Evolutionary conservation across 148 eudicot species (phyloP).

Genomic region (Diospyros lotus): DNA sequence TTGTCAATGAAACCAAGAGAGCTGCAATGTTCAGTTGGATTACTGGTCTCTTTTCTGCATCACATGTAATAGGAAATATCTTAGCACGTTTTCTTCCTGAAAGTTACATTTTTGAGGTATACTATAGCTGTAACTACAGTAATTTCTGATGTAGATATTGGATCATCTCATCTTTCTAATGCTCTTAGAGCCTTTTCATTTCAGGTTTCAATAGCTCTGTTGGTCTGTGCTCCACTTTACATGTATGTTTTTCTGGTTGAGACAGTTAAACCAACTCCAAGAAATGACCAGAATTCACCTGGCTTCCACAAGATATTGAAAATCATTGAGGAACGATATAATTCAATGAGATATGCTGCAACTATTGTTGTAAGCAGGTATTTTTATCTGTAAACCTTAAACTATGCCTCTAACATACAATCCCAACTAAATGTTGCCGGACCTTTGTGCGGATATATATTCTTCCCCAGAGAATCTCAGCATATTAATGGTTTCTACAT

Average conservation of each 20-base stretch:
- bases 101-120: constrained; percentile 68
- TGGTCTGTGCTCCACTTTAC: constrained; percentile 66
- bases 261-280: constrained; percentile 49
- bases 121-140: constrained; percentile 11
- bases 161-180: not conserved
- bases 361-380: constrained; percentile 62
- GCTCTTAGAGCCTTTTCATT: constrained; percentile 2
- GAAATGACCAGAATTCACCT: constrained; percentile 26
- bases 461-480: not conserved
- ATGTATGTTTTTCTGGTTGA: constrained; percentile 60
- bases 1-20: constrained; percentile 55
- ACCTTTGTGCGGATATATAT: not conserved
- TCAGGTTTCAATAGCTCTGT: constrained; percentile 78
- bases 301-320: constrained; percentile 31
- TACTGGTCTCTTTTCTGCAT: constrained; percentile 74
- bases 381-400: not conserved
- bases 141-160: not conserved
- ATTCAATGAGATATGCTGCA: constrained; percentile 65
- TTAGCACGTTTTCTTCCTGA: constrained; percentile 86
- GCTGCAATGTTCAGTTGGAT: constrained; percentile 87
- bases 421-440: not conserved
- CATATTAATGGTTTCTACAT: not conserved
- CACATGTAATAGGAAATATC: constrained; percentile 73
- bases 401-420: not conserved
- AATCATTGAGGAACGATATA: constrained; percentile 44